Percentiles rank a stretch among this genome's conserved stretches.
phyloP scores from a whole-genome alignment of 192 early-diverging fungal species.

The Jimgerdemannia flammicorona region DNA sequence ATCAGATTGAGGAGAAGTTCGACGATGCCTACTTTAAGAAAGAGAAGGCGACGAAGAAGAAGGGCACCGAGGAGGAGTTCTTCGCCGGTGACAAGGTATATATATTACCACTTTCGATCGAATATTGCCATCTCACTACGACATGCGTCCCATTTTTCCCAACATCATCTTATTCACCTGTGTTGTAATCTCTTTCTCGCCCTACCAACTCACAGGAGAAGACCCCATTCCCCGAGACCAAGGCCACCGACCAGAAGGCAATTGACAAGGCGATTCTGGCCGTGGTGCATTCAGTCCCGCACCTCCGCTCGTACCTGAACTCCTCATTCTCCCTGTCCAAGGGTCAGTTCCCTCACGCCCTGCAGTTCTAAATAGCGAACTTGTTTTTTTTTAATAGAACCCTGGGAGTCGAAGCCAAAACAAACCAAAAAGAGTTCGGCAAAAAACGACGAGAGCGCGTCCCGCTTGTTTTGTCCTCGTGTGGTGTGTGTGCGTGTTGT shows the following conservation, averaged over 20 bases:
- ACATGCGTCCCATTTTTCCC: too few species aligned
- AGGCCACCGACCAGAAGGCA: conserved; percentile 86
- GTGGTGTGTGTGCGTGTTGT: too few species aligned
- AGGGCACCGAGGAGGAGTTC: conserved; percentile 86
- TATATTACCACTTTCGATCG: neutral
- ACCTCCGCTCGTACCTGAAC: conserved; percentile 85
- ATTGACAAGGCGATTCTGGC: conserved; percentile 84
- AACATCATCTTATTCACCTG: too few species aligned
- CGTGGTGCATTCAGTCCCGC: conserved; percentile 78
- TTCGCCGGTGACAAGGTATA: conserved; percentile 65
- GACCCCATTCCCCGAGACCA: conserved; percentile 72
- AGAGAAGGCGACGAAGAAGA: conserved; percentile 67
- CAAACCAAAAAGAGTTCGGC: neutral
- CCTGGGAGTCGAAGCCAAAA: neutral
- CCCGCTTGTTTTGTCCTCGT: too few species aligned
- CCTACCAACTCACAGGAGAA: conserved; percentile 44
- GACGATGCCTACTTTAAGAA: conserved; percentile 94
- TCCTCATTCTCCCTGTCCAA: conserved; percentile 90
- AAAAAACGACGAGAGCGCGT: too few species aligned
- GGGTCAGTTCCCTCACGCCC: conserved; percentile 93
- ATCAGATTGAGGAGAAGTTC: conserved; percentile 70
- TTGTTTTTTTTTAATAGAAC: too few species aligned
- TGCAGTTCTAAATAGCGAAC: conserved; percentile 83
- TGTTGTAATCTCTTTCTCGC: neutral
- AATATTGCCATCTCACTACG: too few species aligned